Evolutionary conservation across 768 basidiomycete genomes (phyloP), one percentile per base, ranked within the genome.

Genomic region (Russula olivacea): DNA sequence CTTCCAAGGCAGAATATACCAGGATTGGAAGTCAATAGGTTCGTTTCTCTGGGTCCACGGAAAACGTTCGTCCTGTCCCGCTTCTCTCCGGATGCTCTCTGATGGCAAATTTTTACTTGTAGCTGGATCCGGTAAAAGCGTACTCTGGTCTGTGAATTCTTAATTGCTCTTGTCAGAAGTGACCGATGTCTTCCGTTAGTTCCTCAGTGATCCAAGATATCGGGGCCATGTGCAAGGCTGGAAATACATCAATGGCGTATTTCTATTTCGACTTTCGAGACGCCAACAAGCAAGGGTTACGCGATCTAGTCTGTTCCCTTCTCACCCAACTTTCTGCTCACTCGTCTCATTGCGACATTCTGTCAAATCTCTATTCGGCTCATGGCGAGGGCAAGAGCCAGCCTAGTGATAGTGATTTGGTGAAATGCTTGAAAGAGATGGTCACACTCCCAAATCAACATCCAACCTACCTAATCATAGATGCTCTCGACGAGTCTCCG

Each of bases 401-500:
- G 7, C 59, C 50, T 5, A 41, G 50, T 15, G 41, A 38, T n/a
- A 9, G 23, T 19, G 36, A 10, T 5, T 50, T 59, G 28, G 30
- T 6, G 1, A 1, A 28, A 36, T 53, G 50, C 34, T 8, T 60
- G 38, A 48, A 23, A 25, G 23, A 48, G 12, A 48, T 48, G 23
- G 4, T 48, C 23, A 15, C 14, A 15, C 47, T 43, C n/a, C 25
- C 59, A 5, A 19, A 15, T 49, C 19, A 21, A 23, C 4, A 3
- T 28, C 47, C 38, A 9, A 40, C 19, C 5, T 59, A 59, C 36
- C 17, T 59, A 14, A 40, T 53, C n/a, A 14, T 54, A 2, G 59
- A 61, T 17, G 59, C 51, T 1, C 40, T 61, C 3, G 59, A 61
- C 17, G 59, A 61, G 14, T 34, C 25, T 15, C 4, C 47, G 11